Conservation (phyloP, 352 stramenopile genomes). For the Pythium rishiriense region DNA sequence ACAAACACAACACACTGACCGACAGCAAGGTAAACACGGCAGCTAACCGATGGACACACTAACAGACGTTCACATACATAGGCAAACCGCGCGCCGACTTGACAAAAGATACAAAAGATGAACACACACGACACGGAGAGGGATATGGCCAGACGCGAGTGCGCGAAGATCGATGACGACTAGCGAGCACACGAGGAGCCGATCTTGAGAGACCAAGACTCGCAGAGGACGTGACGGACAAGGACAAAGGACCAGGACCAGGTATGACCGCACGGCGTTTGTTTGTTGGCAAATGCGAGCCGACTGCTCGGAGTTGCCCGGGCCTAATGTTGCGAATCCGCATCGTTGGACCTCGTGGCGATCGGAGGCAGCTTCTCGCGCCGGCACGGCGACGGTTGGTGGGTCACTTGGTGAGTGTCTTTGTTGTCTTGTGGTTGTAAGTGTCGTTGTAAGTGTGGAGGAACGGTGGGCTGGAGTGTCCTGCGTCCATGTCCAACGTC, state of each 20-base stretch:
- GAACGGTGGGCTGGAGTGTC: not conserved
- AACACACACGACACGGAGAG: not conserved
- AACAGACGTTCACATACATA: too few species aligned
- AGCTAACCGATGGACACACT: not conserved
- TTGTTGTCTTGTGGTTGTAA: not conserved
- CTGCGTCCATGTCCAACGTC: not conserved
- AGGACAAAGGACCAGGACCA: not conserved
- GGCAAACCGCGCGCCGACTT: too few species aligned
- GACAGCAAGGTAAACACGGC: not conserved
- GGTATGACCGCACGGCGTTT: not conserved
- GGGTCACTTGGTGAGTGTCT: not conserved
- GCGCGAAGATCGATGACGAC: not conserved
- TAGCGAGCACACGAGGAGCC: not conserved
- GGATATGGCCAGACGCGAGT: not conserved
- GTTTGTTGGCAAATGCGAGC: not conserved
- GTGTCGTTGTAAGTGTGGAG: not conserved
- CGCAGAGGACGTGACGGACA: not conserved
- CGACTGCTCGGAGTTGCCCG: not conserved
- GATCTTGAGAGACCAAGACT: not conserved
- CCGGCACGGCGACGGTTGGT: not conserved
- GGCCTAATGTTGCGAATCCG: not conserved
- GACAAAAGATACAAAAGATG: not conserved
- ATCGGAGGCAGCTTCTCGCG: not conserved
- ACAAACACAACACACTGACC: too few species aligned
- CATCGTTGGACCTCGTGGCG: not conserved